Evolutionary conservation across 805 yeast genomes (phyloP).

Genomic region (Cyberlindnera nakhonratchasimensis): DNA sequence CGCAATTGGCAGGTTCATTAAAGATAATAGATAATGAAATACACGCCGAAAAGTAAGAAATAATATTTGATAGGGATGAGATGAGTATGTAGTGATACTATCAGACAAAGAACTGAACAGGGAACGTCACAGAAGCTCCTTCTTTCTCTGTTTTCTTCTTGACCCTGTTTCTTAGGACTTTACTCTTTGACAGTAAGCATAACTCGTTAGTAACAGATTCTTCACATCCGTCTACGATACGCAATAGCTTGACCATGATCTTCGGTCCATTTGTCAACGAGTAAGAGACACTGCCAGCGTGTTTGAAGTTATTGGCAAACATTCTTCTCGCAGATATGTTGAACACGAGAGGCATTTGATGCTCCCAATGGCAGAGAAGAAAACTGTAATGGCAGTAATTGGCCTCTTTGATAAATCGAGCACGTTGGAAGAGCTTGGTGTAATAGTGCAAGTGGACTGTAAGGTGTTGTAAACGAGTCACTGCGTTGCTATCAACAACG

Average conservation of each 20-base stretch:
- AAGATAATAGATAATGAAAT: neutral
- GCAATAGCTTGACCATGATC: slow-evolving; percentile 22
- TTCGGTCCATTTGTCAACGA: slow-evolving; percentile 24
- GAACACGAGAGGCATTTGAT: slow-evolving; percentile 33
- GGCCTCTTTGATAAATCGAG: slow-evolving; percentile 2
- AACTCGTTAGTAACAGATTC: slow-evolving; percentile 3
- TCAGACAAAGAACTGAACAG: slow-evolving; percentile 4
- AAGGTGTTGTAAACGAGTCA: slow-evolving; percentile 4
- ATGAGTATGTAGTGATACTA: neutral
- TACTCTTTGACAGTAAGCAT: neutral
- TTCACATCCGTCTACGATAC: slow-evolving; percentile 8
- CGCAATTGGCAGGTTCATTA: neutral
- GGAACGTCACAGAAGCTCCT: neutral
- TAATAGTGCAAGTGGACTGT: slow-evolving; percentile 11
- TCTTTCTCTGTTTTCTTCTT: neutral
- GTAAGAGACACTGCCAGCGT: slow-evolving; percentile 29
- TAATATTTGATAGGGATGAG: neutral
- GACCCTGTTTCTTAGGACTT: neutral
- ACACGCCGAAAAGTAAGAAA: neutral
- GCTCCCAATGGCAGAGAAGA: slow-evolving; percentile 28
- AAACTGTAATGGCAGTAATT: slow-evolving; percentile 13
- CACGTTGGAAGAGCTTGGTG: slow-evolving; percentile 1
- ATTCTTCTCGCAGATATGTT: slow-evolving; percentile 25
- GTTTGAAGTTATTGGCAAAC: slow-evolving; percentile 21
- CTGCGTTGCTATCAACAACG: slow-evolving; percentile 5